These are phyloP conservation scores for Rubroboletus pulcherrimus DNA, from an alignment of 768 basidiomycete genomes.

Conservation along the genomic window DNA sequence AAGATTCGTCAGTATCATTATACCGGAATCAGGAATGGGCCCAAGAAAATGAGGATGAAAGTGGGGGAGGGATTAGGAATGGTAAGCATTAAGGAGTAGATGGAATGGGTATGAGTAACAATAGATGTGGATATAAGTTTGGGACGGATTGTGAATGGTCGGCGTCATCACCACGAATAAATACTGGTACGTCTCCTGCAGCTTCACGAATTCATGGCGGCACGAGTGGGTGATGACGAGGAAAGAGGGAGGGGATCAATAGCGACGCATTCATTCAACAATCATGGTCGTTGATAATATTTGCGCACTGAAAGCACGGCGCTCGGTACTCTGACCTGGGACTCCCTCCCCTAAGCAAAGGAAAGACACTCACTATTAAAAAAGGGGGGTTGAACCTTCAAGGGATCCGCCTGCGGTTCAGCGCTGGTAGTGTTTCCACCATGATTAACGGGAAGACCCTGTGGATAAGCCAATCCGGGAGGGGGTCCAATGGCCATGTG, in stretches of 20 bases:
- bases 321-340: constrained; percentile 81
- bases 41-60: constrained; percentile 36
- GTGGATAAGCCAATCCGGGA: constrained; percentile 56
- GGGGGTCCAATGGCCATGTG: constrained; percentile 54
- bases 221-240: constrained; percentile 23
- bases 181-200: constrained; percentile 21
- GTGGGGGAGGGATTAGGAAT: constrained; percentile 35
- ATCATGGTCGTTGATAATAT: constrained; percentile 69
- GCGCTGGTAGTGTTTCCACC: constrained; percentile 13
- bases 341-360: constrained; percentile 69
- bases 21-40: constrained; percentile 43
- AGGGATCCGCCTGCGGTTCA: constrained; percentile 26
- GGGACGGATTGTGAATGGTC: constrained; percentile 12
- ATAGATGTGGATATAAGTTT: constrained; percentile 5
- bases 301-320: constrained; percentile 90
- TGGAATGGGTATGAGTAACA: constrained; percentile 5
- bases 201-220: constrained; percentile 28
- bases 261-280: constrained; percentile 34
- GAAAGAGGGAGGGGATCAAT: constrained; percentile 18
- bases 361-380: constrained; percentile 66
- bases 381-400: constrained; percentile 15
- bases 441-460: constrained; percentile 29
- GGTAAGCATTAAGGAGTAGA: constrained; percentile 12
- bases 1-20: constrained; percentile 40
- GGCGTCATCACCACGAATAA: constrained; percentile 23